A percentile compares a stretch with the other conserved stretches of the same genome.
These are phyloP conservation scores for Epichloe festucae DNA, from an alignment of 2,329 filamentous ascomycete genomes.

Conservation along the genomic window DNA sequence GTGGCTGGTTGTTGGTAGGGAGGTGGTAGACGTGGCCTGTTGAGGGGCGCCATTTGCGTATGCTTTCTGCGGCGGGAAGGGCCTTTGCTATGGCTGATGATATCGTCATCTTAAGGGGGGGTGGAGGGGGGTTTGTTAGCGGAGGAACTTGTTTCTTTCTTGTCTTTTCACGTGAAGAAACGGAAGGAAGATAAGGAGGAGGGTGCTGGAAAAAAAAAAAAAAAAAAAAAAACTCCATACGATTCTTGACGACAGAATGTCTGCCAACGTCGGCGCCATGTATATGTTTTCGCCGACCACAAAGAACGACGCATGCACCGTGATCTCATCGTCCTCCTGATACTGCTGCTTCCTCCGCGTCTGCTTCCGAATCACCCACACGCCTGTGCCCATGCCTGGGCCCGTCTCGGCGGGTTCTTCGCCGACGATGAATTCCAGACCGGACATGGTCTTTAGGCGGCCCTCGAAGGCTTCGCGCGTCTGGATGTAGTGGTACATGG, in stretches of 20 bases:
- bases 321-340: slow-evolving; percentile 44
- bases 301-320: slow-evolving; percentile 48
- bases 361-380: slow-evolving; percentile 60
- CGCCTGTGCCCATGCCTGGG: slow-evolving; percentile 51
- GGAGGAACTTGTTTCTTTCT: background rate
- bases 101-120: slow-evolving; percentile 30
- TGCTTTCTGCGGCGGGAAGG: slow-evolving; percentile 35
- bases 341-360: slow-evolving; percentile 43
- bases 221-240: slow-evolving; percentile 20
- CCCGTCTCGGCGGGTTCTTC: slow-evolving; percentile 51
- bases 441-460: slow-evolving; percentile 49
- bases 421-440: slow-evolving; percentile 53
- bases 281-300: slow-evolving; percentile 54
- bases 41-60: slow-evolving; percentile 42
- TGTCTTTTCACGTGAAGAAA: background rate
- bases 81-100: slow-evolving; percentile 41
- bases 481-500: slow-evolving; percentile 42
- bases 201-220: background rate
- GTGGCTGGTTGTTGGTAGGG: slow-evolving; percentile 15
- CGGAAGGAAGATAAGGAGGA: too few species aligned
- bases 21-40: slow-evolving; percentile 38
- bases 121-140: background rate
- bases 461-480: slow-evolving; percentile 52
- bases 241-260: slow-evolving; percentile 46
- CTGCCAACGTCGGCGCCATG: slow-evolving; percentile 48